Evolutionary conservation across 139 green algal species (phyloP), one percentile per base, ranked within the genome.

Genomic region (Eudorina sp.): DNA sequence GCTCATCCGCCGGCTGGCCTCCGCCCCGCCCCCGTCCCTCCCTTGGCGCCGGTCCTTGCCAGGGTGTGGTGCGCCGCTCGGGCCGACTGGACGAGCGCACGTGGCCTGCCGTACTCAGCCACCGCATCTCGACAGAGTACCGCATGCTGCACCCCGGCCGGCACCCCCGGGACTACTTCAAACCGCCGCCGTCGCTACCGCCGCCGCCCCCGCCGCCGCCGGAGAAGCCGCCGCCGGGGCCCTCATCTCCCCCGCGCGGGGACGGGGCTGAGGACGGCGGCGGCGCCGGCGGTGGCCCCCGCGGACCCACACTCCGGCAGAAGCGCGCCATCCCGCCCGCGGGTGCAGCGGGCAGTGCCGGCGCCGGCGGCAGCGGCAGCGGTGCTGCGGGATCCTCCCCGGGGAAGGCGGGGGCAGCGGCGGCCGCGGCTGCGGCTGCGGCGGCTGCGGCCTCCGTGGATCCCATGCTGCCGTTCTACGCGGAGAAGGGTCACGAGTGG

Each of bases 401-500:
- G 48, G 48, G 75, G 46, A 38, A 64, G 75, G 75, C 6, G 31
- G 51, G 23, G 36, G 34, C 8, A 38, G 53, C 40, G 11, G 41
- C 43, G 18, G 55, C 55, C 53, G 53, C 58, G 19, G 38, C 38
- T 3, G 48, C 38, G n/a, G 25, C 9, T 3, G 73, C 43, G 11
- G 73, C 73, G 11, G 75, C 75, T n/a, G 48, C 75, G 2, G 48
- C 38, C 11, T 11, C 16, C 1, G 62, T 21, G 13, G 81, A 87
- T 14, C 81, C 81, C 31, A 23, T 66, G 81, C 46, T 87, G 62
- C 81, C 81, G 9, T 87, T 79, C n/a, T 78, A 45, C 62, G 41
- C 81, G 21, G 45, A 78, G 45, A 53, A 36, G 64, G 81, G 81
- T 14, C 45, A 78, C 46, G 81, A 87, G 81, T 87, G 81, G 81